These are phyloP conservation scores for Diaporthe sp. DNA, from an alignment of 2,329 filamentous ascomycete genomes.

Conservation along the genomic window DNA sequence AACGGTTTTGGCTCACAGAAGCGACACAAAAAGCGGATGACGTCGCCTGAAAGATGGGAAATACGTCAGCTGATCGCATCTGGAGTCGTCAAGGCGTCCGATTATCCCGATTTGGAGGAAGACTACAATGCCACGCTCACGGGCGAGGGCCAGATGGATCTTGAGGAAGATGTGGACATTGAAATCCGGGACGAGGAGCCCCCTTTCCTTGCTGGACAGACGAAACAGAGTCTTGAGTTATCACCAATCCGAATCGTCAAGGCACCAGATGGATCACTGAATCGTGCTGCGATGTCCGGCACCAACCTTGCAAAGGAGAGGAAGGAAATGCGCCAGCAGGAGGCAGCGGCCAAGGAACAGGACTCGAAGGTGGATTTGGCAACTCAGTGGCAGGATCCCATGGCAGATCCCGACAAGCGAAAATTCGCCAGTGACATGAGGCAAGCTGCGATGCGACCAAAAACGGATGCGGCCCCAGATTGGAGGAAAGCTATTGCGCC, in stretches of 20 bases:
- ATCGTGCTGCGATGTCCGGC: conserved; percentile 94
- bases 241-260: conserved; percentile 98
- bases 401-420: conserved; percentile 86
- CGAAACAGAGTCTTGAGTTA: conserved; percentile 93
- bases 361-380: conserved; percentile 86
- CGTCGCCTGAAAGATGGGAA: conserved; percentile 97
- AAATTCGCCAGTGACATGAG: conserved; percentile 92
- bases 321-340: conserved; percentile 88
- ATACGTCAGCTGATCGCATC: conserved; percentile 97
- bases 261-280: conserved; percentile 97
- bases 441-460: conserved; percentile 71
- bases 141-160: conserved; percentile 88
- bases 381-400: conserved; percentile 96
- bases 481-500: conserved; percentile 90
- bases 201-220: conserved; percentile 95
- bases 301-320: conserved; percentile 90
- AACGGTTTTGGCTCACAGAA: conserved; percentile 71
- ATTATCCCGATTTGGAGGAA: conserved; percentile 95
- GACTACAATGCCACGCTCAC: conserved; percentile 91
- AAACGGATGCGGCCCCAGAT: conserved; percentile 82
- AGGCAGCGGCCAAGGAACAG: conserved; percentile 84
- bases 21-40: conserved; percentile 89
- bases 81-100: conserved; percentile 90
- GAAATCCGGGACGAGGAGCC: conserved; percentile 97
- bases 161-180: conserved; percentile 97